Conservation (phyloP, 257 asterid species). For the Cinchona pubescens region DNA sequence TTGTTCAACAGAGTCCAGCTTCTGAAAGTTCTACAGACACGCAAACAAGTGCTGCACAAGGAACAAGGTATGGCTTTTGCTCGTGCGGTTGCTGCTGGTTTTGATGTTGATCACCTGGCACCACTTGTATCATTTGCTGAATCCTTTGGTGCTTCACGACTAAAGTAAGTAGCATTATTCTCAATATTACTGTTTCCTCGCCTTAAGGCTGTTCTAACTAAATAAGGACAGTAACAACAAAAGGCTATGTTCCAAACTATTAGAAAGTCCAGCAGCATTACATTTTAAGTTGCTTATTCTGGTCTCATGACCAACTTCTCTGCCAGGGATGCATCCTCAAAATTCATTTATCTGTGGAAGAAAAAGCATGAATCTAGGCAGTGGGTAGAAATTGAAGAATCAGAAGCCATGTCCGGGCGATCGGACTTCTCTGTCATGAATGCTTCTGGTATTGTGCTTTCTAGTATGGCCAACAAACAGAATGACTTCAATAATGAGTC, state of each 20-base stretch:
- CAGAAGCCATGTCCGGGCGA: conserved; percentile 49
- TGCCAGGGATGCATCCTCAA: conserved; percentile 86
- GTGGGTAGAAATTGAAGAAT: conserved; percentile 85
- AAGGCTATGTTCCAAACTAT: too few species aligned
- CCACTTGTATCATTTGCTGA: conserved; percentile 76
- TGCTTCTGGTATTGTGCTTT: conserved; percentile 59
- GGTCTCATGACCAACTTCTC: conserved; percentile 15
- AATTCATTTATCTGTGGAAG: conserved; percentile 77
- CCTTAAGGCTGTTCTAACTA: too few species aligned
- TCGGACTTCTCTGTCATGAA: conserved; percentile 52
- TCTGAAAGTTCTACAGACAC: conserved; percentile 81
- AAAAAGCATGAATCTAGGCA: conserved; percentile 88
- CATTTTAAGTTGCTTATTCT: too few species aligned
- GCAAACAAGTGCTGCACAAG: conserved; percentile 67
- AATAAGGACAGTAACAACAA: too few species aligned
- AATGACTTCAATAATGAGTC: conserved; percentile 45
- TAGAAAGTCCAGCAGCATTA: too few species aligned
- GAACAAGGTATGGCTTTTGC: conserved; percentile 99
- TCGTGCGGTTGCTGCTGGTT: conserved; percentile 97
- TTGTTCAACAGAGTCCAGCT: conserved; percentile 68
- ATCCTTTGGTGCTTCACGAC: conserved; percentile 86
- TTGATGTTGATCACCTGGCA: conserved; percentile 63
- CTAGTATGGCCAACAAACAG: conserved; percentile 46
- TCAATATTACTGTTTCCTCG: conserved; percentile 6
- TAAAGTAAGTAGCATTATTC: conserved; percentile 46